Evolutionary conservation across 805 yeast genomes (phyloP), one percentile per base, ranked within the genome.

Genomic region (Myxozyma lipomycoides): DNA sequence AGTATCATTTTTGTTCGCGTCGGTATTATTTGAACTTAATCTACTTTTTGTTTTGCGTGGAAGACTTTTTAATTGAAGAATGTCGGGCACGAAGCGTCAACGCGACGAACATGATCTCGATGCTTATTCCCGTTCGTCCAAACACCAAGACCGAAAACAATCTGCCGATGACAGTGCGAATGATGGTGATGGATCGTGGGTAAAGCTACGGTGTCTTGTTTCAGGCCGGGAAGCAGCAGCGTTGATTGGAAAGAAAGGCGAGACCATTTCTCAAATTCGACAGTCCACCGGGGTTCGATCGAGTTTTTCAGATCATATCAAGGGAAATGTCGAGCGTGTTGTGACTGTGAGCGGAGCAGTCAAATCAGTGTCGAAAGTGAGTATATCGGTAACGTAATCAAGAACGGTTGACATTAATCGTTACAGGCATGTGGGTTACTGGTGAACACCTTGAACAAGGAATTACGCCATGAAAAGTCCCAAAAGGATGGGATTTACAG

Each of bases 151-250:
- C 38, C 7, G 21, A 15, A 6, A 35, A 17, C n/a, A 15, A 35
- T 35, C 18, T 17, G 40, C 19, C n/a, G 23, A 37, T 7, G 15
- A 9, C 19, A 18, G 15, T 37, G 40, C 7, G 12, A n/a, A 12
- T 21, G 10, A 9, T 37, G 32, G 32, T 28, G 32, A 28, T 35
- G 6, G 6, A 6, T 23, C 54, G 43, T 26, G 45, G 56, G 40
- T 54, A 5, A 43, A 45, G 18, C 39, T 54, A 19, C 40, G 58
- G 12, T 43, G 49, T 23, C 43, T 55, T 10, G 48, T 55, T 10
- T 48, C 59, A 6, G 18, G 22, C 1, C 48, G 58, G 4, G 59
- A 53, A 26, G 59, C 59, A n/a, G 53, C 54, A n/a, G 43, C 51
- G 25, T 19, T 55, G 41, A 52, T 54, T 12, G 58, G 54, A 15